A percentile compares a stretch with the other conserved stretches of the same genome.
These are phyloP conservation scores for Chamaenerion angustifolium DNA, from an alignment of 345 rosid species.

Conservation along the genomic window DNA sequence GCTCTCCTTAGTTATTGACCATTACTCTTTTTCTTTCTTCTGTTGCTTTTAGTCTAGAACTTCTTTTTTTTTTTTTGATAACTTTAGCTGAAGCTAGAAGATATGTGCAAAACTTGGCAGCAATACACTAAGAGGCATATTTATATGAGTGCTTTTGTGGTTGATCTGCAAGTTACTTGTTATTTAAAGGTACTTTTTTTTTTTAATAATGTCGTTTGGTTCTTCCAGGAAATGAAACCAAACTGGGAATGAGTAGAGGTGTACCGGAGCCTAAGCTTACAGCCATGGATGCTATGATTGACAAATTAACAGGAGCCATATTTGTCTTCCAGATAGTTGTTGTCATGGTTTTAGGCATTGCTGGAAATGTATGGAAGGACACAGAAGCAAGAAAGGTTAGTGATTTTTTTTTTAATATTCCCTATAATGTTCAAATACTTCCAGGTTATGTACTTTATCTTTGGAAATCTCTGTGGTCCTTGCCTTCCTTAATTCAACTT, in stretches of 20 bases:
- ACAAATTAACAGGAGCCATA: constrained; percentile 97
- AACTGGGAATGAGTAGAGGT: constrained; percentile 97
- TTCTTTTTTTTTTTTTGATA: no score
- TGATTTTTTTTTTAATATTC: not conserved
- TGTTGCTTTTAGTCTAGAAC: no score
- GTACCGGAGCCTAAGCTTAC: constrained; percentile 97
- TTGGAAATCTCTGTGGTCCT: not conserved
- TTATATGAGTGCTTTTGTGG: no score
- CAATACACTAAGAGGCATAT: no score
- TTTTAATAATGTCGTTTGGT: not conserved
- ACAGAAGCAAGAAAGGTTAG: constrained; percentile 89
- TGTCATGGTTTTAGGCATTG: constrained; percentile 80
- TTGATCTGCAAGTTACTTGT: no score
- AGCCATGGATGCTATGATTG: constrained; percentile 98
- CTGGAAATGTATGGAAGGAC: constrained; percentile 99
- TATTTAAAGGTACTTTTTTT: no score
- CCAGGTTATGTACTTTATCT: not conserved
- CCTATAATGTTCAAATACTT: not conserved
- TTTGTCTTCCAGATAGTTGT: constrained; percentile 95
- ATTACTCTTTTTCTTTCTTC: not conserved
- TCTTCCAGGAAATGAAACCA: constrained; percentile 79
- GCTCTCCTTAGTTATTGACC: not conserved
- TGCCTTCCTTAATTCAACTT: no score
- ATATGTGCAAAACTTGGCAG: no score
- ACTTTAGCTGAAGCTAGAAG: no score